Conservation (phyloP, 768 basidiomycete species). For the Leccinum pellstonianum region DNA sequence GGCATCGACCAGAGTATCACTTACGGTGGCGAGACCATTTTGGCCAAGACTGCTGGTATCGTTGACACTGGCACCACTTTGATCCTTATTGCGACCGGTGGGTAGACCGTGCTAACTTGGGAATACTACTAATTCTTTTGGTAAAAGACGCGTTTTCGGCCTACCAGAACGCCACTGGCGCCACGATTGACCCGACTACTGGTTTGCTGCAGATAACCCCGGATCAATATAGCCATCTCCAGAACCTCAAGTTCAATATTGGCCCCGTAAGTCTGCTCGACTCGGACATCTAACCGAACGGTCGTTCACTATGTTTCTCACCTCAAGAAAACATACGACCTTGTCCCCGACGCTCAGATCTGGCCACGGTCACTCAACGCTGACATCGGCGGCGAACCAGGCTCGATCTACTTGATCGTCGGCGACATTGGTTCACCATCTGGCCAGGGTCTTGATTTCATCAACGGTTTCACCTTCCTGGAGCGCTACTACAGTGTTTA, state of each 20-base stretch:
- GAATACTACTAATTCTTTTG: neutral
- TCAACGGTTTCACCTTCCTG: constrained; percentile 53
- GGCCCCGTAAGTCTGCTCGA: constrained; percentile 40
- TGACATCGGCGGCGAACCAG: constrained; percentile 38
- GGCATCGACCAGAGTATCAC: constrained; percentile 57
- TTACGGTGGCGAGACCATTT: constrained; percentile 48
- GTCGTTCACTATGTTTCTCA: neutral
- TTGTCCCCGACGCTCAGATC: constrained; percentile 44
- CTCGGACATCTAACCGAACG: neutral
- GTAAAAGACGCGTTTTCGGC: constrained; percentile 38
- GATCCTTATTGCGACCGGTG: constrained; percentile 45
- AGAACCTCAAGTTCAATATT: constrained; percentile 57
- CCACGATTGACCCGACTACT: constrained; percentile 27
- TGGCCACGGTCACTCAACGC: constrained; percentile 45
- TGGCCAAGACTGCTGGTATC: constrained; percentile 50
- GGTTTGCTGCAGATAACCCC: constrained; percentile 54
- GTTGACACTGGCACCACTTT: constrained; percentile 62
- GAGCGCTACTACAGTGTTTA: constrained; percentile 58
- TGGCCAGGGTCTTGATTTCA: constrained; percentile 53
- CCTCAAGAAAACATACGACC: constrained; percentile 30
- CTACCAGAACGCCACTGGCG: constrained; percentile 49
- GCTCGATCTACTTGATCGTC: constrained; percentile 40
- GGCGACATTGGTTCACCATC: constrained; percentile 36
- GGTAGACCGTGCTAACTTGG: constrained; percentile 6
- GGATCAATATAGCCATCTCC: constrained; percentile 48